phyloP scores from a whole-genome alignment of 2,329 filamentous ascomycete species.

The Lasiodiplodia sp. region DNA sequence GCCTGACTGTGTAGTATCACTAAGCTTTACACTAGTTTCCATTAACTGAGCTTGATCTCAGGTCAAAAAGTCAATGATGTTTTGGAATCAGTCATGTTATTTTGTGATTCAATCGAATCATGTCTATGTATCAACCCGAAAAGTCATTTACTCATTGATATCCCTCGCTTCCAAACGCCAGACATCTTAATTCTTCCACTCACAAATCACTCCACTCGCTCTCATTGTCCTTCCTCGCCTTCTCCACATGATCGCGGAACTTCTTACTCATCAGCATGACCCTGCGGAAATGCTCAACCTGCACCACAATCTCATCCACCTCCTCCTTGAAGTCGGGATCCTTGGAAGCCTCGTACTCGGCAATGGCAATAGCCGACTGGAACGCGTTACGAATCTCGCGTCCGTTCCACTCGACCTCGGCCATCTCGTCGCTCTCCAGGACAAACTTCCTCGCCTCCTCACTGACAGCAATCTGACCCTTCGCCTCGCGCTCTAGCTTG shows the following conservation, averaged over 20 bases:
- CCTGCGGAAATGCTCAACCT: slow-evolving; percentile 15
- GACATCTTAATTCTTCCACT: neutral
- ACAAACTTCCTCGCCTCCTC: slow-evolving; percentile 7
- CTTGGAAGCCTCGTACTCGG: slow-evolving; percentile 30
- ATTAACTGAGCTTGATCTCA: too few species aligned
- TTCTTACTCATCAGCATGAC: slow-evolving; percentile 23
- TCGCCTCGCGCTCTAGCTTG: slow-evolving; percentile 16
- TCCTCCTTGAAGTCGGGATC: neutral
- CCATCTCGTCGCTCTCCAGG: slow-evolving; percentile 4
- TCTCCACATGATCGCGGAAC: slow-evolving; percentile 18
- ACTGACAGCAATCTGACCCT: neutral
- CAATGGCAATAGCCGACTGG: slow-evolving; percentile 36
- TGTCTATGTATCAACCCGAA: too few species aligned
- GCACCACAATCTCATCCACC: neutral
- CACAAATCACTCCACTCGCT: slow-evolving; percentile 22
- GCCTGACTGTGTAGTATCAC: too few species aligned
- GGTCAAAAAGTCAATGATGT: too few species aligned
- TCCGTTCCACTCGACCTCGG: slow-evolving; percentile 33
- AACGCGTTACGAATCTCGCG: slow-evolving; percentile 36
- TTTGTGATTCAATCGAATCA: too few species aligned
- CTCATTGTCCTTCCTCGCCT: slow-evolving; percentile 19
- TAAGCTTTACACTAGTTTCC: too few species aligned
- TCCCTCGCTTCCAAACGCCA: neutral
- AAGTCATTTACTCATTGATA: too few species aligned
- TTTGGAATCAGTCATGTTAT: too few species aligned